Evolutionary conservation across 2,329 filamentous ascomycete species (phyloP), one percentile per base, ranked within the genome.

Genomic region (Harringtonia lauricola): DNA sequence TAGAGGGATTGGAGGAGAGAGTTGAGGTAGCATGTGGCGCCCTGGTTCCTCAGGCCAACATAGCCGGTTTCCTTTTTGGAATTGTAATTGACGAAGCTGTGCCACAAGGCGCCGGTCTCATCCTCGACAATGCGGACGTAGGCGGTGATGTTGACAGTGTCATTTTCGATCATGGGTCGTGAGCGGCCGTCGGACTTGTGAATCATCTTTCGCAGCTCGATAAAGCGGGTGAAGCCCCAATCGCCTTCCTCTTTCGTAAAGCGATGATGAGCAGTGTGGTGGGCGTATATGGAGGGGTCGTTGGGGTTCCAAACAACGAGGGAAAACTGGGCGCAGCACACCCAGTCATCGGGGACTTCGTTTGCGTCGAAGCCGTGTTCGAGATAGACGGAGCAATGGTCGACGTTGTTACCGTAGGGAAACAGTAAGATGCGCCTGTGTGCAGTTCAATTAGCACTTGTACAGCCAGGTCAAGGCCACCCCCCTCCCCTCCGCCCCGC

Each of bases 11-110:
- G 86, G 38, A 92, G 68, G 8, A 92, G 73, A 8, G 86, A 90
- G 61, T 92, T 92, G 39, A 92, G 69, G 59, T 92, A 92, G 64
- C 86, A 92, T 2, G 86, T 92, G 40, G 92, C 92, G 51, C 92
- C 92, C 63, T 96, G 92, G 57, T 98, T 98, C 63, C 92, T 92
- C 43, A 98, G 70, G 3, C 92, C 92, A 35, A 98, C 92, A 68
- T 89, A 96, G 45, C 92, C 92, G 0, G 92, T 98, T 65, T 95
- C 89, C 60, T 92, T 94, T 67, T 96, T 98, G n/a, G 92, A 96
- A 60, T 98, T 89, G 61, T 98, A 98, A 65, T 90, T 89, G 59
- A 79, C 72, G 61, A 94, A 90, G 64, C 86, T 92, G 65, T 94
- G 86, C 86, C 86, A 94, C 46, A 94, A 60, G 5, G 92, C 86